Base-by-base conservation (phyloP, 345 rosid genomes). In the Moricandia arvensis region DNA sequence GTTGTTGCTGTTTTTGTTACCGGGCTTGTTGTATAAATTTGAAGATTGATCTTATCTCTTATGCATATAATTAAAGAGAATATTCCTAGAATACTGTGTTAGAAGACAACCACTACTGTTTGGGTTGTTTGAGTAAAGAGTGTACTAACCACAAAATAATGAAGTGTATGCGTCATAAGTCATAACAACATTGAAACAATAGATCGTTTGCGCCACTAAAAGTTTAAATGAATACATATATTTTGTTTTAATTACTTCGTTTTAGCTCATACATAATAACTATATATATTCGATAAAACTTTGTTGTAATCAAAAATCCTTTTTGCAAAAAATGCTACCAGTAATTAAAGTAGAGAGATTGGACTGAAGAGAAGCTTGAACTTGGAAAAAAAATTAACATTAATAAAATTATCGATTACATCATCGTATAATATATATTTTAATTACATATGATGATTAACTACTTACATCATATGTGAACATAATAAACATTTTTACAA, bases 71-170 rank as follows among this genome's bases (percentile, higher is more conserved):
- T 16, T 63, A 43, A 65, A 57, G 67, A 77, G 76, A 65, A 65
- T 77, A 71, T 71, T 59, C 67, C 33, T 31, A 70, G 61, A 64
- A 55, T 77, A 64, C 61, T 63, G 17, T 13, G 80, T 63, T 71
- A 71, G 72, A 57, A 67, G 80, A 77, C 76, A 68, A 77, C 67
- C 72, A 33, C 31, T 65, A 51, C 59, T 71, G 70, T 69, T 62
- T 76, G 63, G 70, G 60, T 69, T 71, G 34, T 71, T 77, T 53
- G 67, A 65, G 76, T 71, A 71, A 71, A 35, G 16, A 65, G 26
- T 34, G 43, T 69, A 11, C 54, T 6, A 47, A 15, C 49, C 8
- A 66, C 12, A 43, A 43, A 66, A 59, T 5, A 57, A 9, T 53
- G 51, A 63, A 76, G 37, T 69, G 41, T n/a, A 27, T 26, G 11